phyloP scores from a whole-genome alignment of 495 filamentous ascomycete genomes.

The Tetracladium marchalianum region DNA sequence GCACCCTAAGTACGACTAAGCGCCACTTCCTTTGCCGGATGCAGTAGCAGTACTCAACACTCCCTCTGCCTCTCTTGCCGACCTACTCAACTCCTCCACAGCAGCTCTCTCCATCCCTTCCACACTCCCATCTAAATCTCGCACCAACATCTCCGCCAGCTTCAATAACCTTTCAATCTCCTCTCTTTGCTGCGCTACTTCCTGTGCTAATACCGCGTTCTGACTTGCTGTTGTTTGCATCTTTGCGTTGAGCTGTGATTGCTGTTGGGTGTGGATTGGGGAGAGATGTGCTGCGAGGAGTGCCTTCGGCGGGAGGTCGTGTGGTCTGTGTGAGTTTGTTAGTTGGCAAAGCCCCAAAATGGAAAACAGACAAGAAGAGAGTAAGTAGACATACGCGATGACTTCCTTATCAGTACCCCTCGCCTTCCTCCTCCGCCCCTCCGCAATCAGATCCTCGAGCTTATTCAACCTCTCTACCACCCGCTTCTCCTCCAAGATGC shows the following conservation, averaged over 20 bases:
- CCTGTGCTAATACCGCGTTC: slow-evolving; percentile 53
- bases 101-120: slow-evolving; percentile 20
- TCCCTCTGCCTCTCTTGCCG: slow-evolving; percentile 36
- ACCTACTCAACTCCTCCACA: slow-evolving; percentile 35
- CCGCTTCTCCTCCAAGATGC: slow-evolving; percentile 56
- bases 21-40: slow-evolving; percentile 7
- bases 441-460: slow-evolving; percentile 64
- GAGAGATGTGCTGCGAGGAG: slow-evolving; percentile 62
- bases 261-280: slow-evolving; percentile 53
- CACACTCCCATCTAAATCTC: slow-evolving; percentile 53
- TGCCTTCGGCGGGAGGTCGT: slow-evolving; percentile 58
- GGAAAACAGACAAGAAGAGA: neutral
- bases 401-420: neutral
- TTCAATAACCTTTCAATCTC: slow-evolving; percentile 63
- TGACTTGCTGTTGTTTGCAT: slow-evolving; percentile 51
- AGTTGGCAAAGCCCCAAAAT: neutral
- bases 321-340: slow-evolving; percentile 42
- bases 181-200: slow-evolving; percentile 53
- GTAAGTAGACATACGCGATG: neutral
- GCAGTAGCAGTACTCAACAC: slow-evolving; percentile 24
- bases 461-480: slow-evolving; percentile 73
- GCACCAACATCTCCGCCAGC: slow-evolving; percentile 54
- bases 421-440: slow-evolving; percentile 50
- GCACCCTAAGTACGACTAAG: neutral
- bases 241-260: slow-evolving; percentile 47